Evolutionary conservation across 352 stramenopile species (phyloP), one percentile per base, ranked within the genome.

Genomic region (Globisporangium parvum): DNA sequence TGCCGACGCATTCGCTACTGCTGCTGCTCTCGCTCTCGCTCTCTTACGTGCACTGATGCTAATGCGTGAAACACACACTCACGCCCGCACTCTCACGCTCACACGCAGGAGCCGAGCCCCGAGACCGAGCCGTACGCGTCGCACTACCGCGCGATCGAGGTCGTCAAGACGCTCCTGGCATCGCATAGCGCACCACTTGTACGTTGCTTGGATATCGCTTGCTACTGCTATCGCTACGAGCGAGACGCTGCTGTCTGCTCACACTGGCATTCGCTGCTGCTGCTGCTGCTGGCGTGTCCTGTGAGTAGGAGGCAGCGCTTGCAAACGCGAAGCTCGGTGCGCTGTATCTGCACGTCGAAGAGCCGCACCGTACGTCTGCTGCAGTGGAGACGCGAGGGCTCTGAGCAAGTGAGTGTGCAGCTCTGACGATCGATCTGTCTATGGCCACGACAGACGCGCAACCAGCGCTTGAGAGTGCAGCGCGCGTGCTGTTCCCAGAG

Each of bases 341-440:
- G 12, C 66, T 54, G 23, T 80, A 78, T 57, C 63, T 85, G 31
- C 65, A 77, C 47, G 75, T 85, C 35, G 76, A 88, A 57, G 78
- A 88, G 33, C 76, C 75, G 0, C 75, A 87, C 57, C 71, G 78
- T 88, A 68, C 59, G 66, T 63, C 18, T 31, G n/a, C n/a, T n/a
- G n/a, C n/a, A n/a, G n/a, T n/a, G n/a, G n/a, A n/a, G n/a, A n/a
- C n/a, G n/a, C n/a, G n/a, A n/a, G n/a, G n/a, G n/a, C n/a, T n/a
- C n/a, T n/a, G n/a, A n/a, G n/a, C n/a, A n/a, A n/a, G n/a, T n/a
- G n/a, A n/a, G n/a, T n/a, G n/a, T n/a, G n/a, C n/a, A n/a, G n/a
- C n/a, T n/a, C n/a, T n/a, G n/a, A n/a, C n/a, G n/a, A n/a, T n/a
- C n/a, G n/a, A n/a, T n/a, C n/a, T n/a, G n/a, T n/a, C n/a, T n/a